Evolutionary conservation across 495 filamentous ascomycete species (phyloP), one percentile per base, ranked within the genome.

Genomic region (Aspergillus baeticus): DNA sequence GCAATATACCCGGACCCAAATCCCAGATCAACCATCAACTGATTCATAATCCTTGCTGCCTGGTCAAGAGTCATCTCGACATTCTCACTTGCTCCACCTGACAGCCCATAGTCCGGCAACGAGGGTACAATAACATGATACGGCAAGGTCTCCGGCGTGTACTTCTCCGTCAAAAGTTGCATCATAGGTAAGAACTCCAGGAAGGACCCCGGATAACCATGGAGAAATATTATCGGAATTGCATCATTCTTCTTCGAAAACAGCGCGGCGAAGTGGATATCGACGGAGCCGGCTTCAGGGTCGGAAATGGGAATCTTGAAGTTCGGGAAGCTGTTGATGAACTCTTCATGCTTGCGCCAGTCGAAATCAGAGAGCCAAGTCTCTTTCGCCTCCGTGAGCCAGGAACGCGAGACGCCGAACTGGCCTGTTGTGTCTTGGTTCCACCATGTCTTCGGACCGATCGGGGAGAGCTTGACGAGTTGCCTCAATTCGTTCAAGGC

Each of bases 71-170:
- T 64, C 52, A 81, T 81, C 48, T 87, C 69, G 5, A 62, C 61
- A 39, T 81, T 69, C 13, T 81, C 41, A 1, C 80, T 77, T 5
- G 76, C 72, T 0, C 74, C 67, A 6, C 75, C 76, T 0, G 84
- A 88, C 44, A 85, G 81, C 0, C 76, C 73, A 56, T 83, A 90
- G 8, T 83, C 86, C 0, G 87, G 84, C 7, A 87, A 63, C 0
- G 80, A 85, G 0, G 87, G 86, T 0, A 86, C 78, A 51, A 89
- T 78, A 51, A 90, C 55, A 56, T 89, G 84, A 62, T 83, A 90
- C 0, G 85, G 84, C 6, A 86, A 70, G 8, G 74, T 79, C 15
- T 73, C 63, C 0, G 83, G 77, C 0, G 72, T 75, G 64, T 84
- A 86, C 59, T 81, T 77, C 0, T 71, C 54, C 26, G 62, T 60